Conservation (phyloP, 2,329 filamentous ascomycete genomes). For the Pseudogymnoascus sp. region DNA sequence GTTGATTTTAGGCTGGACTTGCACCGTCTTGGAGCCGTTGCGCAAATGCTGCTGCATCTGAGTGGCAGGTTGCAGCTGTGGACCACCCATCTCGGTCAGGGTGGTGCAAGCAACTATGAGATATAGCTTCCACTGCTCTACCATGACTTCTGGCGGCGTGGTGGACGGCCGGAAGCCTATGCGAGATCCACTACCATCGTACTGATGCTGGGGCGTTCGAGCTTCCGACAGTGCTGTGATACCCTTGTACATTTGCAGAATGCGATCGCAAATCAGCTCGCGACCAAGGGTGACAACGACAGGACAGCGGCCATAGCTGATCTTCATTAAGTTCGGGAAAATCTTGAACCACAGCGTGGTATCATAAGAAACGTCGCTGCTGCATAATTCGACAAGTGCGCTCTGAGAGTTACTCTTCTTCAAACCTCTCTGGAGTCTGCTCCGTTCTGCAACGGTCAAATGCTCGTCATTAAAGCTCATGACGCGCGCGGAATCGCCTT, state of each 20-base stretch:
- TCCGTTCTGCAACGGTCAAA: conserved; percentile 83
- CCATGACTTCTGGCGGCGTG: conserved; percentile 73
- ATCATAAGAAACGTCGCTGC: conserved; percentile 91
- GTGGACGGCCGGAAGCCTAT: conserved; percentile 46
- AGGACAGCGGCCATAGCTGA: conserved; percentile 83
- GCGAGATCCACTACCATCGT: conserved; percentile 44
- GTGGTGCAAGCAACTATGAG: conserved; percentile 96
- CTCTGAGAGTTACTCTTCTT: conserved; percentile 76
- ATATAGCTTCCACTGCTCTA: conserved; percentile 98
- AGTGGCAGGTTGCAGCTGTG: conserved; percentile 46
- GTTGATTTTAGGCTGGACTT: conserved; percentile 68
- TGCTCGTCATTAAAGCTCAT: conserved; percentile 91
- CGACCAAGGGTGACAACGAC: conserved; percentile 85
- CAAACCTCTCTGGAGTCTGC: conserved; percentile 81
- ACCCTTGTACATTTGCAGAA: conserved; percentile 84
- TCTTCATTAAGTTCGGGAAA: conserved; percentile 87
- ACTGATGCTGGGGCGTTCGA: conserved; percentile 49
- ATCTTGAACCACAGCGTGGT: conserved; percentile 96
- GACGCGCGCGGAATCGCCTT: conserved; percentile 78
- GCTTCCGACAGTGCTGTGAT: conserved; percentile 74
- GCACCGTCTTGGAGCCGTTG: conserved; percentile 66
- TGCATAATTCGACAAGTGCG: conserved; percentile 86
- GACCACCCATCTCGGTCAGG: conserved; percentile 69
- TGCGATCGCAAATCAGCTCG: conserved; percentile 84
- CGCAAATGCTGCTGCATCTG: conserved; percentile 65